Percentiles rank a stretch among this genome's conserved stretches.
These are phyloP conservation scores for Viola pubescens DNA, from an alignment of 441 rosid species.

Conservation along the genomic window DNA sequence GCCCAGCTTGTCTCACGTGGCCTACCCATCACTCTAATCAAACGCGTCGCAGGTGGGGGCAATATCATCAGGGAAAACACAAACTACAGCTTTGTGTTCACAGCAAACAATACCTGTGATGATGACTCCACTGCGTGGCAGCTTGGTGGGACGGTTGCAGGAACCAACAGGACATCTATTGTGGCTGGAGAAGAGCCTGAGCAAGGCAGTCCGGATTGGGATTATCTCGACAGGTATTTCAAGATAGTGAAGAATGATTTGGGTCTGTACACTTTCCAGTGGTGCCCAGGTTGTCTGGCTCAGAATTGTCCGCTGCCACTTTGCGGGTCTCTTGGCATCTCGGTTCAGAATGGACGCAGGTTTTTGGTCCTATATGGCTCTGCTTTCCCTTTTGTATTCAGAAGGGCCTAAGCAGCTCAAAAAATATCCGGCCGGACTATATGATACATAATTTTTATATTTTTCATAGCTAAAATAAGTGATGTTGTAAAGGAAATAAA, in stretches of 20 bases:
- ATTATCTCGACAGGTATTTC: neutral
- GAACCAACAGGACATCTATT: neutral
- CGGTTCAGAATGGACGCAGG: neutral
- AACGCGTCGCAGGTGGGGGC: neutral
- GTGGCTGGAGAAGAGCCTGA: neutral
- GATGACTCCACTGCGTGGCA: neutral
- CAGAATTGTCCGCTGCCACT: neutral
- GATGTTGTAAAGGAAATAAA: no score
- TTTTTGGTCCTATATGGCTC: conserved; percentile 1
- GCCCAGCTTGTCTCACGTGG: neutral
- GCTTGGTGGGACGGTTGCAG: neutral
- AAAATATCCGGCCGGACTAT: neutral
- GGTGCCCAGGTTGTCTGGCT: conserved; percentile 1
- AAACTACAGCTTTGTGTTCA: neutral
- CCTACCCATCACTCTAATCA: neutral
- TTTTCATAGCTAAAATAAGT: no score
- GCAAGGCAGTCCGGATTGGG: no score
- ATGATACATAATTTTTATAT: no score
- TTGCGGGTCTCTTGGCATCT: neutral
- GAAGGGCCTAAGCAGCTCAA: neutral
- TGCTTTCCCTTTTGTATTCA: neutral
- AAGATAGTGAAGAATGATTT: neutral
- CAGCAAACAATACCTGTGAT: no score
- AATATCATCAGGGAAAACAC: neutral
- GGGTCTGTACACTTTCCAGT: neutral